Evolutionary conservation across 148 eudicot genomes (phyloP), one percentile per base, ranked within the genome.

Genomic region (Rhododendron williamsianum): DNA sequence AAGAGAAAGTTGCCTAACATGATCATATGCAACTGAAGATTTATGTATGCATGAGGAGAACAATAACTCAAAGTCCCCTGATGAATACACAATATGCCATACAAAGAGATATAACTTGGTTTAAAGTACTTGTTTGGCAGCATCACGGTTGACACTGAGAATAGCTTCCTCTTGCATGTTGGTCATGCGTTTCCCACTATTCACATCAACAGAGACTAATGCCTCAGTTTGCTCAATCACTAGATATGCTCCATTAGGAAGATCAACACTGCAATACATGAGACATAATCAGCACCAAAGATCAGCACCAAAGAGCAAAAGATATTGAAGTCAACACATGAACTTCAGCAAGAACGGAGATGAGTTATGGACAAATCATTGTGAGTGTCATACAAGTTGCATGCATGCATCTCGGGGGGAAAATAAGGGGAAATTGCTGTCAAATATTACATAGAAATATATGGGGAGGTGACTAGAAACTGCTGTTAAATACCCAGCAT

Each of bases 161-260:
- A 94, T 89, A 87, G 98, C 98, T 87, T 93, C 92, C 90, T 96
- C 98, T 88, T 93, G 92, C 96, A 95, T 94, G 76, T 71, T 65
- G 72, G 69, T 63, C 69, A 63, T n/a, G 69, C 94, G 91, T 80
- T 92, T 96, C 58, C 99, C 99, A 74, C 99, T 97, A 90, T 96
- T 96, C 84, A 96, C 99, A 85, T 95, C 99, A 83, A 96, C 88
- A 46, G 99, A 95, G 63, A 96, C 98, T 85, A 96, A 90, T 87
- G 98, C 99, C 90, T 96, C 99, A 54, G 99, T 96, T 90, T 96
- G 98, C 90, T 96, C 98, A 87, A 96, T 96, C 71, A 95, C 98
- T 76, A 96, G 85, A 90, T 95, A 93, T 82, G 98, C 99, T 86
- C 99, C 98, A 87, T 94, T 94, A 80, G 89, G 92, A 77, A 96